phyloP scores from a whole-genome alignment of 176 grass and related monocot genomes.

The Urochloa ruziziensis region DNA sequence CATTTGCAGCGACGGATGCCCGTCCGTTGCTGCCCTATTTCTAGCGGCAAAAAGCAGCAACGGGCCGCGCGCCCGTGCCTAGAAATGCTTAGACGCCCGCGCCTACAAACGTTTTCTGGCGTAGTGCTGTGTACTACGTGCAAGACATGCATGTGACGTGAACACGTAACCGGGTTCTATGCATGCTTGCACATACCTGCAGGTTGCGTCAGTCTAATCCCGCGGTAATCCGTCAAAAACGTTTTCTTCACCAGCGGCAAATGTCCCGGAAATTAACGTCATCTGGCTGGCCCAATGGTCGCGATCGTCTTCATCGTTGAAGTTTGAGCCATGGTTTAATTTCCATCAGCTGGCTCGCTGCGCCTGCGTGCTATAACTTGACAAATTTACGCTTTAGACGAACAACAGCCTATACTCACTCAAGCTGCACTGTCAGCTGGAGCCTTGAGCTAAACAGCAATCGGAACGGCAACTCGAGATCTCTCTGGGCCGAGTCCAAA shows the following conservation, averaged over 20 bases:
- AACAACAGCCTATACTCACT: background rate
- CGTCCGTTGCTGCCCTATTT: no score
- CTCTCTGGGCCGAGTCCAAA: no score
- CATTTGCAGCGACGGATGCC: no score
- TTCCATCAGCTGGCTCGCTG: background rate
- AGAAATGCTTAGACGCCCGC: no score
- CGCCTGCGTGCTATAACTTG: background rate
- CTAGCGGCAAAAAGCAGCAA: no score
- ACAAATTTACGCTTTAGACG: background rate
- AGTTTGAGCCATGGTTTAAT: background rate
- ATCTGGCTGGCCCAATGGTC: background rate
- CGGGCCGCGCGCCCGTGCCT: no score
- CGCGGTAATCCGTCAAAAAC: conserved; percentile 19
- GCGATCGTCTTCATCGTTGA: no score
- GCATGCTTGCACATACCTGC: background rate
- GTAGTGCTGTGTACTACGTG: background rate
- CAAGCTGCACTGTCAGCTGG: no score
- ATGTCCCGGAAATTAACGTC: background rate
- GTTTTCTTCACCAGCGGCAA: background rate
- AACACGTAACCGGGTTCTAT: background rate
- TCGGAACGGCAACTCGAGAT: background rate
- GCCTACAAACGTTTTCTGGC: no score
- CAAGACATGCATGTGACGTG: background rate
- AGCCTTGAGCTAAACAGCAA: no score
- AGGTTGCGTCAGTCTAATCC: background rate